Percentiles rank a stretch among this genome's conserved stretches.
Conservation (phyloP, 306 rosid species). For the Myrica gale region DNA sequence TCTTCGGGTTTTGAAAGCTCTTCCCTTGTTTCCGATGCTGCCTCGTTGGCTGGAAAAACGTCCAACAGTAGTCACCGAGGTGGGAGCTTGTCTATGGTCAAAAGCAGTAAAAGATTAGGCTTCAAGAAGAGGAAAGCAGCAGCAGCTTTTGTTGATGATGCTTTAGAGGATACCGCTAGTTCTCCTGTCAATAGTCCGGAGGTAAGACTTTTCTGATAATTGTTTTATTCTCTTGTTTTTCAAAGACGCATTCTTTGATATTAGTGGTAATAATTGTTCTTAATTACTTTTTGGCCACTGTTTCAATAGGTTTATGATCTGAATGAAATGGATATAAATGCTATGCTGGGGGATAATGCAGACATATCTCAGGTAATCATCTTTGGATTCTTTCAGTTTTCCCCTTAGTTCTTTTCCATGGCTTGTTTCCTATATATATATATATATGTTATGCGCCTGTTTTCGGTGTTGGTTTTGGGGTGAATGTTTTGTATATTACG, state of each 20-base stretch:
- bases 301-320: slow-evolving; percentile 28
- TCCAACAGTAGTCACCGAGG: neutral
- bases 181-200: slow-evolving; percentile 75
- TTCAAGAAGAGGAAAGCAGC: slow-evolving; percentile 51
- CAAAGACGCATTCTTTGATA: neutral
- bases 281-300: neutral
- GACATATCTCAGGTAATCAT: slow-evolving; percentile 38
- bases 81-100: slow-evolving; percentile 7
- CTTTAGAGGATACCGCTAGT: slow-evolving; percentile 87
- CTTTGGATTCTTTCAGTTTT: neutral
- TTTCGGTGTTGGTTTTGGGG: neutral
- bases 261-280: neutral
- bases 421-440: neutral
- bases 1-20: slow-evolving; percentile 30
- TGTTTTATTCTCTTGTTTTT: neutral
- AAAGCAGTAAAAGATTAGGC: slow-evolving; percentile 27
- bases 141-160: slow-evolving; percentile 49
- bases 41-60: slow-evolving; percentile 40
- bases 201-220: slow-evolving; percentile 29
- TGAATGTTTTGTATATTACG: neutral
- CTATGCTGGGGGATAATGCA: slow-evolving; percentile 10
- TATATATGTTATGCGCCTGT: neutral
- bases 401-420: neutral
- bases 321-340: slow-evolving; percentile 23
- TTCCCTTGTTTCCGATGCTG: slow-evolving; percentile 45